Evolutionary conservation across 176 grass and related monocot genomes (phyloP).

Genomic region (Chloris gayana): DNA sequence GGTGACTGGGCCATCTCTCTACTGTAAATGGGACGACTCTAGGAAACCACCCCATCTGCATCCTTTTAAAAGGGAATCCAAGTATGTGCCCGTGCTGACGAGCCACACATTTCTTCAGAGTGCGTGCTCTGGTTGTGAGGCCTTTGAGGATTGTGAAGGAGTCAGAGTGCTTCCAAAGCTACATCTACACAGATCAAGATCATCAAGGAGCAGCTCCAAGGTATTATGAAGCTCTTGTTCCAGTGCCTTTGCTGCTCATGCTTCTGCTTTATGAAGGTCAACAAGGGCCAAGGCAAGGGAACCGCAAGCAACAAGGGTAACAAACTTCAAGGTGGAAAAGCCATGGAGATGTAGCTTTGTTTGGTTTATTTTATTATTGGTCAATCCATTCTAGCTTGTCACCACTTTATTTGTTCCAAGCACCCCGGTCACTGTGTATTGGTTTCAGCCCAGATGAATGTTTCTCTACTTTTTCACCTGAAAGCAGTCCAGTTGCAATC

Average conservation of each 20-base stretch:
- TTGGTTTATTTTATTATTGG: not conserved
- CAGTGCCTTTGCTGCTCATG: conserved; percentile 71
- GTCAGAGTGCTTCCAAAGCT: not conserved
- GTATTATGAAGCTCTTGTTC: conserved; percentile 78
- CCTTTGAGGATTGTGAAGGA: not conserved
- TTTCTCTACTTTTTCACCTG: not conserved
- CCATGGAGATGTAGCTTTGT: conserved; percentile 4
- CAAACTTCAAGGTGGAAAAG: conserved; percentile 38
- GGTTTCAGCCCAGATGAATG: not conserved
- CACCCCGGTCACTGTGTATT: not conserved
- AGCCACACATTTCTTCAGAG: not conserved
- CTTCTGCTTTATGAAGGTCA: conserved; percentile 77
- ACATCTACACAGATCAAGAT: not conserved
- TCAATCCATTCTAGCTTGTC: not conserved
- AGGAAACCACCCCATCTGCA: conserved; percentile 15
- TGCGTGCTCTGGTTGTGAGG: not conserved
- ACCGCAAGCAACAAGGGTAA: not conserved
- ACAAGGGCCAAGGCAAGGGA: conserved; percentile 32
- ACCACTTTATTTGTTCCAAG: not conserved
- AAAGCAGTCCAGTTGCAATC: not conserved
- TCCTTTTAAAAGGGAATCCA: conserved; percentile 28
- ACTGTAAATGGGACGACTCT: conserved; percentile 6
- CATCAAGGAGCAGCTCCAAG: not conserved
- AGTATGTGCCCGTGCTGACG: not conserved
- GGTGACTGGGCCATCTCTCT: conserved; percentile 35